These are phyloP conservation scores for Selenicereus undatus DNA, from an alignment of 148 eudicot species.

Conservation along the genomic window DNA sequence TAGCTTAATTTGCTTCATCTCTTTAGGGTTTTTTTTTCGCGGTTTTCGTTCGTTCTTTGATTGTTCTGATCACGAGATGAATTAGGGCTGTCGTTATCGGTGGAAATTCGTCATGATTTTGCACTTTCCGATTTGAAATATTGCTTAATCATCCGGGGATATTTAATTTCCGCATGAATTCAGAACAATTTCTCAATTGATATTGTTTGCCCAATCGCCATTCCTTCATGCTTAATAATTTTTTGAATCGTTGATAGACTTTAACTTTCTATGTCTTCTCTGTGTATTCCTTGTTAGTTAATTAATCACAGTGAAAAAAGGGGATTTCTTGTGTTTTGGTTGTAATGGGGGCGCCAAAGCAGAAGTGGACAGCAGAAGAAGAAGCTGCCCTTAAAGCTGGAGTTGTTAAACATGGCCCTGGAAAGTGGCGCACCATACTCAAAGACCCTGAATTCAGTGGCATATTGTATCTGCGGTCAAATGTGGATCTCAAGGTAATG, in stretches of 20 bases:
- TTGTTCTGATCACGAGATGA: too few species aligned
- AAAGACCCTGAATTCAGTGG: conserved; percentile 81
- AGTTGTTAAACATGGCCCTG: conserved; percentile 79
- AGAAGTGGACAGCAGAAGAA: conserved; percentile 92
- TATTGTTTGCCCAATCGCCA: not conserved
- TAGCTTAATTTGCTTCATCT: too few species aligned
- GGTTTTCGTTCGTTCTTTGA: too few species aligned
- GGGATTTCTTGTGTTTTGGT: conserved; percentile 24
- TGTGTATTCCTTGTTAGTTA: not conserved
- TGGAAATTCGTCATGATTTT: too few species aligned
- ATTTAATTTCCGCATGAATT: not conserved
- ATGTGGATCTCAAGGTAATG: conserved; percentile 84
- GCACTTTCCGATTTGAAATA: not conserved
- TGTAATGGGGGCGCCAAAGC: conserved; percentile 92
- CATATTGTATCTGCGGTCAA: conserved; percentile 69
- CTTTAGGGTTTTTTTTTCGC: too few species aligned
- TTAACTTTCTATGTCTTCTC: not conserved
- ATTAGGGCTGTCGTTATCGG: too few species aligned
- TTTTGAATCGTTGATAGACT: not conserved
- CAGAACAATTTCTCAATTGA: not conserved
- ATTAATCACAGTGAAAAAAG: conserved; percentile 1
- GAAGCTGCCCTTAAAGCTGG: conserved; percentile 95
- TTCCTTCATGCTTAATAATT: not conserved
- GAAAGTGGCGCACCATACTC: conserved; percentile 95
- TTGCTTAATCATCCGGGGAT: not conserved